Conservation (phyloP, 495 filamentous ascomycete genomes). For the Acidomyces sp. region DNA sequence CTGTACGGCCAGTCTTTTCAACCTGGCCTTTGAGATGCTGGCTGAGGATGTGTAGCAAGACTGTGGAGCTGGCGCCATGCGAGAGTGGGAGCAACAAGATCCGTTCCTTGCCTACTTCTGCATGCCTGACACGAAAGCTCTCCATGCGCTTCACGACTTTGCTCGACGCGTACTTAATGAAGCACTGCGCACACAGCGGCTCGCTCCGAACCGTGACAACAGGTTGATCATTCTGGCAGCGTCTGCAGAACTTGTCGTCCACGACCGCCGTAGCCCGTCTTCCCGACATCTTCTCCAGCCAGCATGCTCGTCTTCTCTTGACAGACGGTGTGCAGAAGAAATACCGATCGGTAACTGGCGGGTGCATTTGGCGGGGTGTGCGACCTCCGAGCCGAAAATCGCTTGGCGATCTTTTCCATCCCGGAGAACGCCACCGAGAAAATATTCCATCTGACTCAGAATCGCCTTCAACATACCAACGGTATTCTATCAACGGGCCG, state of each 20-base stretch:
- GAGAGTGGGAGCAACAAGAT: constrained; percentile 68
- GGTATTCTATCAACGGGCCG: no score
- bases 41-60: constrained; percentile 62
- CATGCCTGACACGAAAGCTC: constrained; percentile 37
- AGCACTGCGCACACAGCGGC: constrained; percentile 53
- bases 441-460: no score
- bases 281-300: constrained; percentile 12
- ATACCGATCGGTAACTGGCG: no score
- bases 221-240: constrained; percentile 21
- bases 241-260: constrained; percentile 18
- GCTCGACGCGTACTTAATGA: constrained; percentile 54
- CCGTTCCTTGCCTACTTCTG: constrained; percentile 29
- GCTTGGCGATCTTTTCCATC: no score
- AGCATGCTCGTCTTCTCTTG: constrained; percentile 32
- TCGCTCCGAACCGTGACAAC: constrained; percentile 27
- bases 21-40: constrained; percentile 49
- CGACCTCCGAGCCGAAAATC: no score
- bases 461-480: no score
- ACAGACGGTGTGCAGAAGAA: neutral
- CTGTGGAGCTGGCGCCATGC: constrained; percentile 68
- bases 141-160: constrained; percentile 75
- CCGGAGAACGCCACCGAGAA: no score
- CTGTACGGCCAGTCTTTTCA: constrained; percentile 39
- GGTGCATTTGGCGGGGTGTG: no score
- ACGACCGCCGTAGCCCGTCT: neutral